These are phyloP conservation scores for Bipolaris victoriae DNA, from an alignment of 2,329 filamentous ascomycete species.

Conservation along the genomic window DNA sequence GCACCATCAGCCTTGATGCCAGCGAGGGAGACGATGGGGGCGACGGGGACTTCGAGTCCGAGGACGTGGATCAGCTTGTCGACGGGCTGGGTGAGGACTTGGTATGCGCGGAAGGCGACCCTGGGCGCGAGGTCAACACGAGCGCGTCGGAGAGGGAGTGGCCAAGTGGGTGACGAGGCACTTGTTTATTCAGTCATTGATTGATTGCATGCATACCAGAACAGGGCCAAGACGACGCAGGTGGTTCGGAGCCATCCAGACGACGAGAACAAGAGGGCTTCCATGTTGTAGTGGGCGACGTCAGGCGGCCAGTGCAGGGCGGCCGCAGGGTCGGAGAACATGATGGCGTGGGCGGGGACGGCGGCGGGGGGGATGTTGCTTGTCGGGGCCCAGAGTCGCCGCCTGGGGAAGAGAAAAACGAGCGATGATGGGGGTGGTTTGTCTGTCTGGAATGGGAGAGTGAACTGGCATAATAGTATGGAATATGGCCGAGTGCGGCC, in stretches of 20 bases:
- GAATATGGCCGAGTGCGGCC: not conserved
- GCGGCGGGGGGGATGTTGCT: not conserved
- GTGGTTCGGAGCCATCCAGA: slow-evolving; percentile 46
- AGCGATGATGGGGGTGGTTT: not conserved
- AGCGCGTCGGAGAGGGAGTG: not conserved
- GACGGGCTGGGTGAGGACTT: slow-evolving; percentile 88
- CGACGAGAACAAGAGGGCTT: slow-evolving; percentile 42
- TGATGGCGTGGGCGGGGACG: slow-evolving; percentile 13
- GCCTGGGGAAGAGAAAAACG: slow-evolving; percentile 1
- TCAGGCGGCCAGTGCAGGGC: slow-evolving; percentile 44
- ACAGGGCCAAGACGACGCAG: slow-evolving; percentile 44
- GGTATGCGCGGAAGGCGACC: slow-evolving; percentile 84
- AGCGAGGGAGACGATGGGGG: slow-evolving; percentile 87
- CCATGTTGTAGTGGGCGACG: slow-evolving; percentile 46
- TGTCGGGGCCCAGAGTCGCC: not conserved
- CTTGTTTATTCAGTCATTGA: not conserved
- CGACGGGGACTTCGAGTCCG: slow-evolving; percentile 89
- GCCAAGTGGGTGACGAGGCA: not conserved
- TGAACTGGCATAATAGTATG: too few species aligned
- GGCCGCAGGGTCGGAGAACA: slow-evolving; percentile 42
- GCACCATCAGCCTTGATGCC: slow-evolving; percentile 87
- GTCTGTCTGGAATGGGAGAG: too few species aligned
- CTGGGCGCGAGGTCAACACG: slow-evolving; percentile 52
- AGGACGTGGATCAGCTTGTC: slow-evolving; percentile 89
- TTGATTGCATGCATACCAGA: slow-evolving; percentile 35